These are phyloP conservation scores for Tolypocladium nubicola DNA, from an alignment of 2,329 filamentous ascomycete genomes.

Conservation along the genomic window DNA sequence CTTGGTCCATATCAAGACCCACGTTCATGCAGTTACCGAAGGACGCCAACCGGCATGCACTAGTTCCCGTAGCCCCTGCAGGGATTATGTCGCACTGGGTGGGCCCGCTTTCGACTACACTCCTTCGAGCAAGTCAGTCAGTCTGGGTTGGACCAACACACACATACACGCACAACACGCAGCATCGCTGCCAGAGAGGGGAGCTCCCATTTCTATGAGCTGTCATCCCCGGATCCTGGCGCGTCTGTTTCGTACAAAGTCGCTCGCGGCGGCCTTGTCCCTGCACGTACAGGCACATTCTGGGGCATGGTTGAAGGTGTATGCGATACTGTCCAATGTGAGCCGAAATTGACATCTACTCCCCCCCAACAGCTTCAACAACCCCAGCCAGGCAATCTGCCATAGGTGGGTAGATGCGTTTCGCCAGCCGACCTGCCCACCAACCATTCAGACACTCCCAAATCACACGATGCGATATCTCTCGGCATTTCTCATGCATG, in stretches of 20 bases:
- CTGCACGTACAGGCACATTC: too few species aligned
- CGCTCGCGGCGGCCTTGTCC: too few species aligned
- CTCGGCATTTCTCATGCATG: not conserved
- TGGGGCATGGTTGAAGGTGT: too few species aligned
- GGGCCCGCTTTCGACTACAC: slow-evolving; percentile 17
- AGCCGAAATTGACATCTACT: too few species aligned
- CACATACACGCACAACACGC: not conserved
- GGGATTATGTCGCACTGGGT: slow-evolving; percentile 6
- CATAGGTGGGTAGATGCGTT: too few species aligned
- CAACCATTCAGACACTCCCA: too few species aligned
- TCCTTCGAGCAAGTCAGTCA: not conserved
- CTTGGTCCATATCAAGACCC: not conserved
- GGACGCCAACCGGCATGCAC: slow-evolving; percentile 11
- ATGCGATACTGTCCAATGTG: too few species aligned
- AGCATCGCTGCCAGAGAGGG: not conserved
- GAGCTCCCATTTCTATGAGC: not conserved
- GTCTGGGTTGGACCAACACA: not conserved
- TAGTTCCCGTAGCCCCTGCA: slow-evolving; percentile 18
- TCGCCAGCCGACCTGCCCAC: not conserved
- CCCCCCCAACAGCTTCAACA: not conserved
- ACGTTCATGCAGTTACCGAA: slow-evolving; percentile 18
- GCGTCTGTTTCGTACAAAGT: not conserved
- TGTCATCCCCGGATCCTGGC: not conserved
- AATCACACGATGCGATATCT: not conserved
- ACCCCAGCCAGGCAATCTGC: not conserved